Base-by-base conservation (phyloP, 164 flowering plant species). In the Piper betle region DNA sequence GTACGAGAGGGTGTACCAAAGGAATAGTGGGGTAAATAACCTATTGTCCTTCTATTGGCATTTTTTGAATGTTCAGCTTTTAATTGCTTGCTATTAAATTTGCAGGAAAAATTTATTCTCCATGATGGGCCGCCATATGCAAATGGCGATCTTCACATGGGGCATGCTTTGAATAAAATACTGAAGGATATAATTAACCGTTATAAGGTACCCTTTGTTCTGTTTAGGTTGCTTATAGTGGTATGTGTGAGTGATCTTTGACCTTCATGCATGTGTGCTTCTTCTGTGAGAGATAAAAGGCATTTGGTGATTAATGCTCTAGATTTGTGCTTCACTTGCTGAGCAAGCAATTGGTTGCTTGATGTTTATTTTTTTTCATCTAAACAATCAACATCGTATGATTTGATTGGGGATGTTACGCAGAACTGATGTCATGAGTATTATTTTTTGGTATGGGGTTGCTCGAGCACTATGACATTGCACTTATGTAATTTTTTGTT, bases 71-170 rank as follows among this genome's bases (percentile, higher is more conserved):
- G 10, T 46, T 8, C 10, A 5, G 15, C 11, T 46, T 12, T 46
- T 46, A 46, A 60, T 60, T 59, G 39, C 61, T 60, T 46, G 50
- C 50, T 10, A 46, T 46, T 10, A 46, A 46, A 10, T 64, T 53
- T 48, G 52, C 79, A 93, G 99, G 89, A 71, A 67, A 81, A 64
- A 62, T 93, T 93, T 69, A 70, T 84, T 69, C 91, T 93, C 67
- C 99, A 94, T 73, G 99, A 94, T 78, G 99, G 99, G 33, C 99
- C 99, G 58, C 99, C 99, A 40, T 94, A 94, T 81, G 99, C 99
- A 41, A 94, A 94, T 83, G 99, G 99, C 4, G 81, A 94, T 71
- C 75, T 93, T 43, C 99, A 94, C 74, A 91, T 90, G 60, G 99
- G 99, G 2, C 99, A 94, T 83, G 97, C 99, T 40, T 70, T 94